Evolutionary conservation across 164 flowering plant species (phyloP).

Genomic region (Kalanchoe fedtschenkoi): DNA sequence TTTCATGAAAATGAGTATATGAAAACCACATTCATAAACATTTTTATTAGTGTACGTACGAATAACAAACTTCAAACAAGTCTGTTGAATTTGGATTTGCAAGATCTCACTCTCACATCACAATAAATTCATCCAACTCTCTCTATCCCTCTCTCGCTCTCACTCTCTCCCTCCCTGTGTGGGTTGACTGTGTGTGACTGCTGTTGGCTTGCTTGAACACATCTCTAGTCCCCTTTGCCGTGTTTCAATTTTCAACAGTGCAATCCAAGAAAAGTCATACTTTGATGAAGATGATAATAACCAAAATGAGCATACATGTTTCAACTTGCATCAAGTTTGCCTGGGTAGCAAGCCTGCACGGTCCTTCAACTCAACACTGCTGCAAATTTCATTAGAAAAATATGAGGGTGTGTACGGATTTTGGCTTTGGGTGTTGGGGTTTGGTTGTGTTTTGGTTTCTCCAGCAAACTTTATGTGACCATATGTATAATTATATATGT

Average conservation of each 20-base stretch:
- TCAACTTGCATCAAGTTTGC: not conserved
- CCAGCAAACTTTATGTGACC: not conserved
- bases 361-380: not conserved
- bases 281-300: conserved; percentile 1
- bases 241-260: not conserved
- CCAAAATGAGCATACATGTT: not conserved
- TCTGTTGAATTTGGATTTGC: too few species aligned
- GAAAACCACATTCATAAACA: too few species aligned
- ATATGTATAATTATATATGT: not conserved
- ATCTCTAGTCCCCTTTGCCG: not conserved
- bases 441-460: not conserved
- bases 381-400: not conserved
- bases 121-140: too few species aligned
- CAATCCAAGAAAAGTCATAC: not conserved
- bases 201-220: not conserved
- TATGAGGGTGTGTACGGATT: not conserved
- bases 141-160: too few species aligned
- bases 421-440: not conserved
- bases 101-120: conserved; percentile 3
- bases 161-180: too few species aligned
- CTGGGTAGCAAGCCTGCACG: not conserved
- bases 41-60: too few species aligned
- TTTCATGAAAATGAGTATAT: too few species aligned
- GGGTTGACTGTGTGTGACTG: not conserved
- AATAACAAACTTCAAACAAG: too few species aligned